phyloP scores from a whole-genome alignment of 208 protist genomes.

The Borovskyia barvae region DNA sequence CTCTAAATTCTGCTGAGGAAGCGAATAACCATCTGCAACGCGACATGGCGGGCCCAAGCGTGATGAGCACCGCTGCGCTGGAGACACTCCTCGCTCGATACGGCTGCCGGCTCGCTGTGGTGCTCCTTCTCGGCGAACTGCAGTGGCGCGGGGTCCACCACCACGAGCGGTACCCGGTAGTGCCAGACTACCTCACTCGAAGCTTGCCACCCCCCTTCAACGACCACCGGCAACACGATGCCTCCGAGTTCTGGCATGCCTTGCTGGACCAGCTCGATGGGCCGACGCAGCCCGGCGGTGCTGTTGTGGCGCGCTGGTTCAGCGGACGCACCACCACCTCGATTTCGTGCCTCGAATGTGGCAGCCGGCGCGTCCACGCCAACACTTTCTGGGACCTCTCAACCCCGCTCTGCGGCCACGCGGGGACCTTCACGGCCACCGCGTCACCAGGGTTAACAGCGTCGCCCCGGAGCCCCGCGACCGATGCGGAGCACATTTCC shows the following conservation, averaged over 20 bases:
- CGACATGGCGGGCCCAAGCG: background rate
- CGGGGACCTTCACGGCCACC: background rate
- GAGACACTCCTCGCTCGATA: background rate
- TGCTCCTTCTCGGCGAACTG: slow-evolving; percentile 44
- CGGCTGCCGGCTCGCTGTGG: slow-evolving; percentile 25
- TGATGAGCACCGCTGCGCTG: background rate
- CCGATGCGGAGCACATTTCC: background rate
- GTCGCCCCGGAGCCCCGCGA: background rate
- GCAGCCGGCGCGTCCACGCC: slow-evolving; percentile 18
- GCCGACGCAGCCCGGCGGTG: slow-evolving; percentile 11
- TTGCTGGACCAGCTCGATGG: slow-evolving; percentile 60
- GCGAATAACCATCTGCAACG: background rate
- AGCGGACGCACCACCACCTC: slow-evolving; percentile 37
- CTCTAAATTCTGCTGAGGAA: background rate
- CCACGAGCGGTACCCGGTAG: slow-evolving; percentile 11
- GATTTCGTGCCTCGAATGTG: slow-evolving; percentile 45
- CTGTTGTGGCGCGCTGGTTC: slow-evolving; percentile 53
- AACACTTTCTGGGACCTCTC: slow-evolving; percentile 56
- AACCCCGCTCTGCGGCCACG: slow-evolving; percentile 7
- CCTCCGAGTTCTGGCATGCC: slow-evolving; percentile 69
- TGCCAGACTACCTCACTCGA: slow-evolving; percentile 29
- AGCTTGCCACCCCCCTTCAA: slow-evolving; percentile 46
- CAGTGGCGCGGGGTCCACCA: slow-evolving; percentile 39
- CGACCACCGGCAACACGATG: slow-evolving; percentile 67
- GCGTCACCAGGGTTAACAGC: background rate